Base-by-base conservation (phyloP, 2,329 filamentous ascomycete species). In the Tolypocladium cylindrosporum region DNA sequence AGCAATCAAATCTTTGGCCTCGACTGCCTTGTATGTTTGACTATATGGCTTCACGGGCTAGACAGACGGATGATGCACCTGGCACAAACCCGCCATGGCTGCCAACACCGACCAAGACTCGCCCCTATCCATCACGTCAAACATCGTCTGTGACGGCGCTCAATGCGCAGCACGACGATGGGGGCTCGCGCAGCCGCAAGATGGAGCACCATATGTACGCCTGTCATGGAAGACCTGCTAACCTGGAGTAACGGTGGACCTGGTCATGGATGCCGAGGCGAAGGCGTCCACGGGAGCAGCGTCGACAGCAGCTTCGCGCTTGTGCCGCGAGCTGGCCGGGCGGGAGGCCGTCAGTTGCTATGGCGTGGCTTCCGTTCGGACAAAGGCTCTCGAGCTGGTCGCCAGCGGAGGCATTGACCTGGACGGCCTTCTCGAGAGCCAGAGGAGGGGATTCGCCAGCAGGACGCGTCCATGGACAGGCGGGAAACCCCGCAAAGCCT, bases 151-250 rank as follows among this genome's bases (percentile, higher is more conserved):
- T 77, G 39, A 65, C 65, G 21, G 69, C 68, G 24, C 64, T 69
- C 53, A 64, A 66, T 19, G 61, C 63, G 2, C 64, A 67, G 55
- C 61, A 67, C 6, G 61, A 68, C 21, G 55, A 63, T 16, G 64
- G 64, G 31, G 53, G 58, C 8, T 68, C 19, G 48, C 31, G 53
- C 68, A n/a, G 27, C 52, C 60, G 41, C 40, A 57, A 54, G 24
- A 58, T 70, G n/a, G 74, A 78, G 60, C 72, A 74, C 56, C 71
- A 78, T 56, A 79, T 79, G 75, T 78, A 76, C 62, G 65, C 63
- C 1, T 58, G 74, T 78, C 11, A 75, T 79, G n/a, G 71, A 79
- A 40, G 74, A 78, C 58, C 61, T 78, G 37, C 59, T 73, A 75
- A 72, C 55, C 66, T 79, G 19, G 75, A 79, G 63, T 69, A 73